phyloP scores from a whole-genome alignment of 1,284 basidiomycete genomes.

The Rhodotorula sp. region DNA sequence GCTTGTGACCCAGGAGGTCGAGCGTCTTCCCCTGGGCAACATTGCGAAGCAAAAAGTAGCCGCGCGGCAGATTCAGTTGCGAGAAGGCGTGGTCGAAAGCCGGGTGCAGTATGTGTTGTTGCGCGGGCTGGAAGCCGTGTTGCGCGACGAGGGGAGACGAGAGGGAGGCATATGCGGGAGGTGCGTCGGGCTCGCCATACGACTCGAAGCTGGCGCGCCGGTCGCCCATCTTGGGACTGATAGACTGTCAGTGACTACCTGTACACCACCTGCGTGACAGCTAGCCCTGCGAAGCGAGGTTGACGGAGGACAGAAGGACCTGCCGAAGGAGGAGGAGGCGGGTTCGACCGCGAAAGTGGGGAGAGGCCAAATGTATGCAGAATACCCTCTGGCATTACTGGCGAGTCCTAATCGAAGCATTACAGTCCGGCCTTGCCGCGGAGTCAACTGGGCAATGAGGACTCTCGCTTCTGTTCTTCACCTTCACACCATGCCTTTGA shows the following conservation, averaged over 20 bases:
- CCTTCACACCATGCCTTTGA: background rate
- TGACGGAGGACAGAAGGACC: background rate
- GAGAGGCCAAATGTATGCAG: too few species aligned
- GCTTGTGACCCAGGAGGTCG: constrained; percentile 24
- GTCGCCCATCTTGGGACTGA: background rate
- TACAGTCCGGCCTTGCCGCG: too few species aligned
- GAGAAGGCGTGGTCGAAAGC: constrained; percentile 21
- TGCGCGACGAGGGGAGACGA: background rate
- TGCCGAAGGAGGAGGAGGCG: background rate
- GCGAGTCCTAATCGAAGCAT: too few species aligned
- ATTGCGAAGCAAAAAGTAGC: constrained; percentile 36
- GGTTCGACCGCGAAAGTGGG: background rate
- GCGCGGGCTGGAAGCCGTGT: background rate
- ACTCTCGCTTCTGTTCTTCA: too few species aligned
- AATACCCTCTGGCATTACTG: too few species aligned
- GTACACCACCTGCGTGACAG: background rate
- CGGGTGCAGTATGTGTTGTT: background rate
- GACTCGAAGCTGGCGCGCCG: background rate
- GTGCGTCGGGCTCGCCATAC: background rate
- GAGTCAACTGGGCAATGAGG: background rate
- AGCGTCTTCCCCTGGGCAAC: constrained; percentile 28
- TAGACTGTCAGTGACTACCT: background rate
- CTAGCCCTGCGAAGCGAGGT: background rate
- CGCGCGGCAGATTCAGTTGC: constrained; percentile 21
- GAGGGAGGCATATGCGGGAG: constrained; percentile 9